These are phyloP conservation scores for Pharus latifolius DNA, from an alignment of 176 grass and related monocot species.

Conservation along the genomic window DNA sequence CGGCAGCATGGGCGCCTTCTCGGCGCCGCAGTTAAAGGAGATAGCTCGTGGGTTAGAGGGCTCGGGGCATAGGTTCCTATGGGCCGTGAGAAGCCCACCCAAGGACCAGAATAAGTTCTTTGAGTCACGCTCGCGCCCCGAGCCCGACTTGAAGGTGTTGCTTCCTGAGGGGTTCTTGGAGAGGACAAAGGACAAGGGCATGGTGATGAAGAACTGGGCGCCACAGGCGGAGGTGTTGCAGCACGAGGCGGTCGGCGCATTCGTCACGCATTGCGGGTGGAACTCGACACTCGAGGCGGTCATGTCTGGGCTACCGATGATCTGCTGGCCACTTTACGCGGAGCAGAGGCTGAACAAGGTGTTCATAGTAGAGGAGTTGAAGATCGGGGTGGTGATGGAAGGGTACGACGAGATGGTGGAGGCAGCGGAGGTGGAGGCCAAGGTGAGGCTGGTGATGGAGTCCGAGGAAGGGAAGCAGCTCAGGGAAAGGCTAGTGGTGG, in stretches of 20 bases:
- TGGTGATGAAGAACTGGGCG: conserved; percentile 44
- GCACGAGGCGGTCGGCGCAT: conserved; percentile 31
- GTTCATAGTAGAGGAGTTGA: conserved; percentile 48
- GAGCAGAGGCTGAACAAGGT: conserved; percentile 62
- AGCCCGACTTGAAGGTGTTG: conserved; percentile 38
- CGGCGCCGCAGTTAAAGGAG: conserved; percentile 29
- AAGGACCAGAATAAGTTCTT: not conserved
- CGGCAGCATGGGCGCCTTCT: conserved; percentile 49
- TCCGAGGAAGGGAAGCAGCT: conserved; percentile 20
- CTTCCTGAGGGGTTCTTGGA: conserved; percentile 52
- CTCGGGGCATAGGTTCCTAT: conserved; percentile 55
- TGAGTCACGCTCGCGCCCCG: not conserved
- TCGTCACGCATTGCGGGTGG: conserved; percentile 59
- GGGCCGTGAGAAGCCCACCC: conserved; percentile 26
- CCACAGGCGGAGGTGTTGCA: conserved; percentile 54
- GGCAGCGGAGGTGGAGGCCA: conserved; percentile 44
- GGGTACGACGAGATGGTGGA: conserved; percentile 30
- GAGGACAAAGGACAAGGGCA: conserved; percentile 30
- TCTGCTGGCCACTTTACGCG: conserved; percentile 63
- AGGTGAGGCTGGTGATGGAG: conserved; percentile 53
- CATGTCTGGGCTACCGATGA: conserved; percentile 37
- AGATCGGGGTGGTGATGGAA: conserved; percentile 23
- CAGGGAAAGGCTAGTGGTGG: not conserved
- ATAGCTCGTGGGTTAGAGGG: conserved; percentile 41
- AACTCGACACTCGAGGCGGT: conserved; percentile 43